These are phyloP conservation scores for Calonectria crousiana DNA, from an alignment of 2,329 filamentous ascomycete genomes.

Conservation along the genomic window DNA sequence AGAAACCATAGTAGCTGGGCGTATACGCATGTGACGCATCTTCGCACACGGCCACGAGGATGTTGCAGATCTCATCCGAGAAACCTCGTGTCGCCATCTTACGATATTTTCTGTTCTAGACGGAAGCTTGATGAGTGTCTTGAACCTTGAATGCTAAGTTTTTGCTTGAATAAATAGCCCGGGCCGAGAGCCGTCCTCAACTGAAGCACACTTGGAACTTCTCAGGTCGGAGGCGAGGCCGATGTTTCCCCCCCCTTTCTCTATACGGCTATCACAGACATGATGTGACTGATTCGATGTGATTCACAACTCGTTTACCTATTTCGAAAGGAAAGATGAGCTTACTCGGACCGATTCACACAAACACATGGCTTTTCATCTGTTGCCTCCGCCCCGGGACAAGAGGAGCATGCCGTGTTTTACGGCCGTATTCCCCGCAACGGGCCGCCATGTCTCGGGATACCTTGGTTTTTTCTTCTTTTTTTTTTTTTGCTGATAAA, in stretches of 20 bases:
- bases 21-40: not conserved
- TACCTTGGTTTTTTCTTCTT: no score
- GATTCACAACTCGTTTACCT: not conserved
- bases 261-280: not conserved
- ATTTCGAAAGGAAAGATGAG: not conserved
- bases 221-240: not conserved
- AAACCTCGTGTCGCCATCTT: not conserved
- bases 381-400: not conserved
- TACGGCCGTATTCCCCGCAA: not conserved
- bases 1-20: not conserved
- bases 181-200: not conserved
- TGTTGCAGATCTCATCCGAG: not conserved
- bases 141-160: not conserved
- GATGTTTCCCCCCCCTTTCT: not conserved
- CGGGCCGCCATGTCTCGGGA: conserved; percentile 1
- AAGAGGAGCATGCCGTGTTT: not conserved
- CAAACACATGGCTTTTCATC: not conserved
- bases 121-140: not conserved
- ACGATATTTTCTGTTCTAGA: not conserved
- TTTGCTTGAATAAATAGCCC: not conserved
- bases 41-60: not conserved
- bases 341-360: not conserved
- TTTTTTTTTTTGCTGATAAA: no score
- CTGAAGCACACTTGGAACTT: not conserved
- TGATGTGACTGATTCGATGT: not conserved